Evolutionary conservation across 129 eudicot genomes (phyloP), one percentile per base, ranked within the genome.

Genomic region (Tagetes patula): DNA sequence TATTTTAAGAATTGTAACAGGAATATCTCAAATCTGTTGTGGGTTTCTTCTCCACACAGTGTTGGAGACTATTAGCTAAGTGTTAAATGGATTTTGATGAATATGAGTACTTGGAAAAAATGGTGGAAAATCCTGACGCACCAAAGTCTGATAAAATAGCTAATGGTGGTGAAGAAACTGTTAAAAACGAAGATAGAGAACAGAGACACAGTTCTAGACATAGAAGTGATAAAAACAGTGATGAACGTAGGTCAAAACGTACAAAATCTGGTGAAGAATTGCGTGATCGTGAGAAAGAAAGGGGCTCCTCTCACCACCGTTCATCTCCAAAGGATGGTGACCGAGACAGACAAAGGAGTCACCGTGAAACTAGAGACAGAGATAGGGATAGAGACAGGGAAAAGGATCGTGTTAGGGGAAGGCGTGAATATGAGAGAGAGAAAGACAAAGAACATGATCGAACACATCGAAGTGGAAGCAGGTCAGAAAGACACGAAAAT

Each of bases 11-110:
- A 20, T 76, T 71, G 30, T 27, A 56, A 58, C 60, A 31, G 33
- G 69, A 73, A 74, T 58, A 67, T 59, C 60, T 45, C 8, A 75
- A 60, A 14, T 65, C 50, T 42, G 42, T 7, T 62, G 39, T 33
- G 66, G 61, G 53, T 65, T 78, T 49, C 40, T 52, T 45, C 6
- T 40, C n/a, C 13, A 38, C 39, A 37, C 52, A 70, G 77, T 55
- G 31, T 69, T 65, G 70, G 74, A 37, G 8, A 12, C 67, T 48
- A 49, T 65, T 27, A 43, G 53, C 50, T 34, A 6, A 48, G 11
- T 0, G 3, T 58, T 34, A 50, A 30, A 91, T 91, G 97, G 97
- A 88, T 86, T 91, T 91, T 69, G 96, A 91, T 10, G 97, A 91
- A 84, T 88, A 88, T 72, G 96, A 91, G 55, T 91, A 91, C 79